Base-by-base conservation (phyloP, 371 early-diverging fungal species). In the Fennellomyces sp. region DNA sequence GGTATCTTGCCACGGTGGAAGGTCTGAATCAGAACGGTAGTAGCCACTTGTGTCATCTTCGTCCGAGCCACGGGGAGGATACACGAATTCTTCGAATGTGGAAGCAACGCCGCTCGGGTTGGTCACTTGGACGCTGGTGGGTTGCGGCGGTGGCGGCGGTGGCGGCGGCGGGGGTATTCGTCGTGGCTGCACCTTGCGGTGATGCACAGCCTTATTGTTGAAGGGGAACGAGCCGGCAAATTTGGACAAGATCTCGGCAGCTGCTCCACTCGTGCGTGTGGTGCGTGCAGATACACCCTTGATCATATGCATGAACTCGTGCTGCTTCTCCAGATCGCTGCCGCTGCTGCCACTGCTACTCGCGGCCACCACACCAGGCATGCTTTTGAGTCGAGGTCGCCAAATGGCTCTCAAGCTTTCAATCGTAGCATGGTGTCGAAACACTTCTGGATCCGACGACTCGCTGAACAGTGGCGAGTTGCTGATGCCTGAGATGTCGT, bases 331-430 rank as follows among this genome's bases (percentile, higher is more conserved):
- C 2, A 35, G 50, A 42, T 68, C 70, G 23, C 45, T 25, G 23
- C 25, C n/a, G 5, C 12, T 39, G 3, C 1, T 45, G 23, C n/a
- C 12, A 23, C 21, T 45, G 21, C 21, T 21, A 45, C 21, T 12
- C 19, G 7, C 21, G 19, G 7, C 21, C 17, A 5, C n/a, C 8
- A 5, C 45, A 23, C 21, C n/a, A 4, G 33, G 3, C n/a, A 11
- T 12, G 56, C 66, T 57, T 53, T 78, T 70, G 36, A 73, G 60
- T 50, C 77, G 73, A 2, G 86, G 85, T 29, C 83, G 69, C 88
- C 88, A 88, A 41, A 88, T 79, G 28, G 71, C 75, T 33, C 82
- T 63, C 10, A 87, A 62, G 2, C 84, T 81, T 19, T 84, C 88
- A n/a, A 81, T 72, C 3, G 80, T 73, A 6, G 83, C 81, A 58